Evolutionary conservation across 768 basidiomycete genomes (phyloP), one percentile per base, ranked within the genome.

Genomic region (Boletellus sp.): DNA sequence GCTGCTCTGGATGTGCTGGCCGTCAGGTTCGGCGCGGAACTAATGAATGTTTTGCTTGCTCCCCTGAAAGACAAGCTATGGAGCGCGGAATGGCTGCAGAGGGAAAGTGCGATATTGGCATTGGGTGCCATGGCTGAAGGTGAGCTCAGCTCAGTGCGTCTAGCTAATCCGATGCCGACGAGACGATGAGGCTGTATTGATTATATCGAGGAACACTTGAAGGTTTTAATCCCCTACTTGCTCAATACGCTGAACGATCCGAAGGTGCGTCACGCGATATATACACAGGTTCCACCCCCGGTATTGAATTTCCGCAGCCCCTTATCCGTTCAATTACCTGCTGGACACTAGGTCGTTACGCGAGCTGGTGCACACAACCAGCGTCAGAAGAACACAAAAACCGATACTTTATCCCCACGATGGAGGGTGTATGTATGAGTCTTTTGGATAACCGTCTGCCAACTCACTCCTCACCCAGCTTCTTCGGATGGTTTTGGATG

Each of bases 81-180:
- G 86, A 90, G 85, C 59, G 65, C 71, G 23, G 93, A 96, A 55
- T 99, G 96, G 96, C 70, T 94, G 57, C 87, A 96, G 63, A 75
- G 92, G 60, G 96, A 99, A 73, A 93, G 93, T 59, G 94, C 90
- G 16, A 94, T 99, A 54, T 74, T 99, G 50, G 96, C 96, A 1
- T 70, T 99, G 48, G 96, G 96, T 42, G 96, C 96, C 8, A 95
- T 99, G 83, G 96, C 96, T 6, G 96, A 99, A 78, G 95, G 94
- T 92, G 57, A 51, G 78, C 70, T 24, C 33, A 17, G 19, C 24
- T 47, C 43, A 15, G 36, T 37, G 35, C 22, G 48, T 31, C 16
- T 8, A 9, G 15, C 24, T 22, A n/a, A 34, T 41, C 33, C 28
- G 17, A 42, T 20, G 19, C 43, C 65, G 16, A 68, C 20, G 16